Evolutionary conservation across 1,139 yeast genomes (phyloP).

Genomic region (Diutina scorzettiae): DNA sequence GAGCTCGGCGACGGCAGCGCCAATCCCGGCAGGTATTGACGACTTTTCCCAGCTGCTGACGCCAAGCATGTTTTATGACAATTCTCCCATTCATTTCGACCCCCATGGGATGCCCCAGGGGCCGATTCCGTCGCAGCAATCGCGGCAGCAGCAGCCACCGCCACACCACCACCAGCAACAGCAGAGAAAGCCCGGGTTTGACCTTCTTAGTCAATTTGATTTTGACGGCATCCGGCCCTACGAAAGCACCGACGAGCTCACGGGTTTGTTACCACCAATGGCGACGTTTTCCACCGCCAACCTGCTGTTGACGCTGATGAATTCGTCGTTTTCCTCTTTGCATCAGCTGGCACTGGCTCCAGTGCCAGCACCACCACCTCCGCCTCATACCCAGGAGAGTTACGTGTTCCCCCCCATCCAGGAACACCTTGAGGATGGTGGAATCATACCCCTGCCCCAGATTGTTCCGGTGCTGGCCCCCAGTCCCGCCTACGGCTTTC

Average conservation of each 20-base stretch:
- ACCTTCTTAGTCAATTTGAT: conserved; percentile 3
- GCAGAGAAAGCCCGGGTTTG: not conserved
- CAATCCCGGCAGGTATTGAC: not conserved
- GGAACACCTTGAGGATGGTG: not conserved
- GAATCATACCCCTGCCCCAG: not conserved
- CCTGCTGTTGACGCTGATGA: conserved; percentile 5
- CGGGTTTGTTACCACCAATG: conserved; percentile 3
- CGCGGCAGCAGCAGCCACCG: not conserved
- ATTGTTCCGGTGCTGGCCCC: not conserved
- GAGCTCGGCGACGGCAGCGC: not conserved
- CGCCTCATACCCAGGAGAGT: not conserved
- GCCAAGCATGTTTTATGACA: conserved; percentile 3
- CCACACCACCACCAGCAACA: not conserved
- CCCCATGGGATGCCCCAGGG: not conserved
- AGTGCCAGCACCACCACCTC: not conserved
- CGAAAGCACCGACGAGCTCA: conserved; percentile 3
- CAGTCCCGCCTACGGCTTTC: not conserved
- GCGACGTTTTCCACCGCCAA: conserved; percentile 6
- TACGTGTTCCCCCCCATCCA: conserved; percentile 6
- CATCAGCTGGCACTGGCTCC: conserved; percentile 3
- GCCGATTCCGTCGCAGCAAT: no score
- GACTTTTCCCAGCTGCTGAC: conserved; percentile 5
- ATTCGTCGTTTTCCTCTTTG: not conserved
- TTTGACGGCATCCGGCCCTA: not conserved
- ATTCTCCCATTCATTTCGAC: conserved; percentile 4